Base-by-base conservation (phyloP, 2,329 filamentous ascomycete species). In the Eutypella sp. region DNA sequence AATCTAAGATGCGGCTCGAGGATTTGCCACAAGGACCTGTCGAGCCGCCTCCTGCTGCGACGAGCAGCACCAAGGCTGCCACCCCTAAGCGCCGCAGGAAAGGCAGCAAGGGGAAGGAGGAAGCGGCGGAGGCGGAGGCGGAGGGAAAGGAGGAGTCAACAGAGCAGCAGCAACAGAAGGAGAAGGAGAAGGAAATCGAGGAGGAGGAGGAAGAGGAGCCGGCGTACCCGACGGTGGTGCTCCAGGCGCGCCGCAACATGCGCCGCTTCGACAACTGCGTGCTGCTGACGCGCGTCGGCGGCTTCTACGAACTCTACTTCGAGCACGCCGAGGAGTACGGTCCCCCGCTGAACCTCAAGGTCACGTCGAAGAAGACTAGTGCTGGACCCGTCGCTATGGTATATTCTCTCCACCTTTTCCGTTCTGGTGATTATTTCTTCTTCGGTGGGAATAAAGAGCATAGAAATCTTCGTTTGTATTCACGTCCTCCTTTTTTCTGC, bases 291-390 rank as follows among this genome's bases (percentile, higher is more conserved):
- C 82, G 92, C 46, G 90, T 99, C 23, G 93, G 93, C 46, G 85
- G 91, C 49, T 99, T 99, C 68, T 99, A 97, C 67, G 93, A 99
- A 78, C 73, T 99, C 47, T 99, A 99, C 69, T 95, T 97, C 65
- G 87, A 95, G 58, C 91, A 99, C 64, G 93, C 95, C 10, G 87
- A 95, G 47, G 84, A 96, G 61, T 87, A 86, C 64, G 92, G 87
- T 2, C 87, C 90, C 1, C 72, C 95, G 38, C 74, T 99, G 52
- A 93, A 90, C 58, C 70, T 99, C 60, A 97, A 96, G 66, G 82
- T 95, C 45, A 84, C 86, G 2, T 79, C 79, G 45, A 93, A 89
- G 64, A 90, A 82, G 66, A 89, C 87, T n/a, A 87, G 71, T 52
- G 84, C 83, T 8, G 87, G 86, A 1, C 78, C 81, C 19, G 88